phyloP scores from a whole-genome alignment of 495 filamentous ascomycete genomes.

The Penicillium subrubescens region DNA sequence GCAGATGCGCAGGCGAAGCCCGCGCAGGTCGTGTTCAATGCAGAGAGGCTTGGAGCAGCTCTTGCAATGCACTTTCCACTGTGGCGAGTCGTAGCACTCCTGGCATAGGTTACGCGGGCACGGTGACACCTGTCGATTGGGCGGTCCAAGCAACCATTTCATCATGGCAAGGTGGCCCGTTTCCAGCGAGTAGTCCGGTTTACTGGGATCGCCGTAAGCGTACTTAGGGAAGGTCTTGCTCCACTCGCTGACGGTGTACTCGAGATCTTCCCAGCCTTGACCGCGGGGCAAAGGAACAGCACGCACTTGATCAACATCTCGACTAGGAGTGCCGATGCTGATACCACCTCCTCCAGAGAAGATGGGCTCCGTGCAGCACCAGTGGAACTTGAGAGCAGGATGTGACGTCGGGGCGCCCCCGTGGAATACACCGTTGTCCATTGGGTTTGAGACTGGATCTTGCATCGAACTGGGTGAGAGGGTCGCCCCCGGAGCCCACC shows the following conservation, averaged over 20 bases:
- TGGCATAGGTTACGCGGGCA: constrained; percentile 62
- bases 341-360: constrained; percentile 66
- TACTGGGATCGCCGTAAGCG: constrained; percentile 46
- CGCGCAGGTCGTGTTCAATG: constrained; percentile 65
- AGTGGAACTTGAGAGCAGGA: constrained; percentile 56
- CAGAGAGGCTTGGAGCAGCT: constrained; percentile 59
- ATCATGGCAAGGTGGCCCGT: constrained; percentile 55
- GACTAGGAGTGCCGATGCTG: constrained; percentile 54
- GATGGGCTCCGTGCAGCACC: constrained; percentile 65
- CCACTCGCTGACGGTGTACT: constrained; percentile 48
- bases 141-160: constrained; percentile 50
- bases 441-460: constrained; percentile 39
- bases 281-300: constrained; percentile 58
- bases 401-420: constrained; percentile 30
- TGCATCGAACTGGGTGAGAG: constrained; percentile 60
- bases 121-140: constrained; percentile 48
- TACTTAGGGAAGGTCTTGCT: constrained; percentile 49
- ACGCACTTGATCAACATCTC: constrained; percentile 57
- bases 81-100: constrained; percentile 58
- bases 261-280: constrained; percentile 57
- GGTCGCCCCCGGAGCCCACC: constrained; percentile 60
- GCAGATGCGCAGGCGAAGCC: constrained; percentile 59
- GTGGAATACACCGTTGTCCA: constrained; percentile 34
- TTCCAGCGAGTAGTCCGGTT: constrained; percentile 45
- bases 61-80: constrained; percentile 62